Percentiles rank a stretch among this genome's conserved stretches.
Evolutionary conservation across 495 filamentous ascomycete species (phyloP).

Genomic region (Acidomyces sp.): DNA sequence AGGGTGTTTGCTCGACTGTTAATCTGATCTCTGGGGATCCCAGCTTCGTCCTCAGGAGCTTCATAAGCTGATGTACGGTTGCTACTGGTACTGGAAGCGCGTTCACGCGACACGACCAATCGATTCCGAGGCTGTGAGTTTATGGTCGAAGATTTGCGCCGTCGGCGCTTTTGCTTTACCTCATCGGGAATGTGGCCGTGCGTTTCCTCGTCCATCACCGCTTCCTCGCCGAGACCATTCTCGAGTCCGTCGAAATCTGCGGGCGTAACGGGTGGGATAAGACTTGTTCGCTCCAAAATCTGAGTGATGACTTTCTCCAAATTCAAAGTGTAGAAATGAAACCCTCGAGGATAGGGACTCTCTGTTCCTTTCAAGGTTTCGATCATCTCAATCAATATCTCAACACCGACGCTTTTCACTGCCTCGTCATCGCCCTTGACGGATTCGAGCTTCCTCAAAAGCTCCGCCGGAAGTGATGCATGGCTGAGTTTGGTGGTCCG

Average conservation of each 20-base stretch:
- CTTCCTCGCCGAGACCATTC: constrained; percentile 34
- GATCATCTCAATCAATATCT: constrained; percentile 58
- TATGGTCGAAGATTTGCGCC: constrained; percentile 31
- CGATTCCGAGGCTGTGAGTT: constrained; percentile 66
- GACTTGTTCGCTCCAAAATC: constrained; percentile 70
- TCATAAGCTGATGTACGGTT: constrained; percentile 44
- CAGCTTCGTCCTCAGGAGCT: constrained; percentile 51
- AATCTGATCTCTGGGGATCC: constrained; percentile 43
- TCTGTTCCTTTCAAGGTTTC: constrained; percentile 51
- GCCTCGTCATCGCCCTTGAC: constrained; percentile 84
- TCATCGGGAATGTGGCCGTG: constrained; percentile 21
- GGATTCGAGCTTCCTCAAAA: constrained; percentile 59
- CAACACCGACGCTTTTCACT: constrained; percentile 57
- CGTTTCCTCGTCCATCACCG: constrained; percentile 36
- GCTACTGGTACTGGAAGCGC: constrained; percentile 35
- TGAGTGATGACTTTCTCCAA: constrained; percentile 92
- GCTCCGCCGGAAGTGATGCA: constrained; percentile 57
- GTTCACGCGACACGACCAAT: constrained; percentile 65
- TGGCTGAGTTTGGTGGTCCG: constrained; percentile 92
- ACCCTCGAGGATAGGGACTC: constrained; percentile 51
- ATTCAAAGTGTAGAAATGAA: constrained; percentile 97
- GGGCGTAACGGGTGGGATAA: constrained; percentile 45
- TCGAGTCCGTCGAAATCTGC: constrained; percentile 1
- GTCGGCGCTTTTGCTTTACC: constrained; percentile 15
- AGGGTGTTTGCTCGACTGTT: constrained; percentile 67